These are phyloP conservation scores for Pseudogymnoascus sp. DNA, from an alignment of 2,329 filamentous ascomycete genomes.

Conservation along the genomic window DNA sequence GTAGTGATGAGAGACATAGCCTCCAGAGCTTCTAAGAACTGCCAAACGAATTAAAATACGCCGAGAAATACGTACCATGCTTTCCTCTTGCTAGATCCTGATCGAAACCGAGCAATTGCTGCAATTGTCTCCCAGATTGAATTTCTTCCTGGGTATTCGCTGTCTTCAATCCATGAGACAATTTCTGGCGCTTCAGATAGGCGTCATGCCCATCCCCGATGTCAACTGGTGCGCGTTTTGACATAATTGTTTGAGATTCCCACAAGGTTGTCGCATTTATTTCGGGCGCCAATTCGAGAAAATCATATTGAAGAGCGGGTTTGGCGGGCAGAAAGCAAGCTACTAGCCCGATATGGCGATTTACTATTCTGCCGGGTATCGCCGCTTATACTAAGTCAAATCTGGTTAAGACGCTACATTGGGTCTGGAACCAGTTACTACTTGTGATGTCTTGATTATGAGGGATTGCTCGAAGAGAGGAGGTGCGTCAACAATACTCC, in stretches of 20 bases:
- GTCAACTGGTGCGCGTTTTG: slow-evolving; percentile 23
- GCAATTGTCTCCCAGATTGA: slow-evolving; percentile 55
- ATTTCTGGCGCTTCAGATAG: slow-evolving; percentile 28
- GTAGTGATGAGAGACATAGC: not conserved
- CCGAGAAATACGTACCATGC: slow-evolving; percentile 42
- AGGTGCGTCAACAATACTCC: not conserved
- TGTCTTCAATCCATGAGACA: slow-evolving; percentile 41
- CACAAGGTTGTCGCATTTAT: slow-evolving; percentile 6
- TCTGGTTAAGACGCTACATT: not conserved
- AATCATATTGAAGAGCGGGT: slow-evolving; percentile 3
- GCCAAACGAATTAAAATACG: not conserved
- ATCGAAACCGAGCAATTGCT: slow-evolving; percentile 59
- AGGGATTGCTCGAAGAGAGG: not conserved
- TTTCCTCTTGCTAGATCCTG: slow-evolving; percentile 60
- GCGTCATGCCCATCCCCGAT: slow-evolving; percentile 24
- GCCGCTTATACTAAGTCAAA: not conserved
- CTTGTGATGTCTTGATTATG: not conserved
- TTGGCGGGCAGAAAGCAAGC: slow-evolving; percentile 3
- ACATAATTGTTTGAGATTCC: slow-evolving; percentile 17
- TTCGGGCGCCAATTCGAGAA: not conserved
- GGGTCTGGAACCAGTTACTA: not conserved
- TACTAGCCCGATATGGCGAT: not conserved
- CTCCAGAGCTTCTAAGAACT: not conserved
- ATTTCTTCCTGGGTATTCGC: slow-evolving; percentile 46
- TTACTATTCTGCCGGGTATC: not conserved